Conservation (phyloP, 768 basidiomycete species). For the Mycena venus region DNA sequence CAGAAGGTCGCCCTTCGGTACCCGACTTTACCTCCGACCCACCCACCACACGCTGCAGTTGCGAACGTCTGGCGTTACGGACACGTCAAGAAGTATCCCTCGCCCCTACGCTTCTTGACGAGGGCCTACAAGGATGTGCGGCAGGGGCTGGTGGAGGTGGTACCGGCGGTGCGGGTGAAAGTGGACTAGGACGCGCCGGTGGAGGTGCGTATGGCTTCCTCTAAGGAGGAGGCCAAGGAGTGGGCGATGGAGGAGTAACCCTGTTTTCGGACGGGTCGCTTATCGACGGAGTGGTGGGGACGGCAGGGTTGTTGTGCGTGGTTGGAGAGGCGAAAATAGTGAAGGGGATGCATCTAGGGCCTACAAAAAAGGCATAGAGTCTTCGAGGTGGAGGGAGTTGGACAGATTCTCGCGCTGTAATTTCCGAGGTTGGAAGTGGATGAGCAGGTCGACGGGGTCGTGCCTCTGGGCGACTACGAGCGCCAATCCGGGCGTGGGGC, state of each 20-base stretch:
- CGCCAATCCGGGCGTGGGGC: neutral
- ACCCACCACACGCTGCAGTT: conserved; percentile 35
- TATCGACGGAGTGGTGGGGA: neutral
- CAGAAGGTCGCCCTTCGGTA: conserved; percentile 34
- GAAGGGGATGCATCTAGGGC: neutral
- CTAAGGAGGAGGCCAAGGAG: no score
- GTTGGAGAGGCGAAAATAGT: neutral
- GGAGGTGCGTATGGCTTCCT: no score
- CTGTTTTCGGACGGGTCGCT: no score
- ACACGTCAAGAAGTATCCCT: conserved; percentile 20
- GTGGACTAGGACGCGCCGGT: neutral
- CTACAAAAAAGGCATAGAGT: neutral
- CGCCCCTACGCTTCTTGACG: conserved; percentile 22
- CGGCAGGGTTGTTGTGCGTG: neutral
- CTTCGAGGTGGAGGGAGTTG: neutral
- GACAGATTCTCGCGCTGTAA: neutral
- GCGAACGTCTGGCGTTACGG: neutral
- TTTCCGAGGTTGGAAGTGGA: neutral
- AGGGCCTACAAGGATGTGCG: neutral
- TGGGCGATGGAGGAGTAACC: no score
- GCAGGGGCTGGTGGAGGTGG: conserved; percentile 14
- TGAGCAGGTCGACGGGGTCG: neutral
- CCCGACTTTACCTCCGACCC: conserved; percentile 32
- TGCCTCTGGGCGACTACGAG: neutral
- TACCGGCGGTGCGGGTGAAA: conserved; percentile 2